These are phyloP conservation scores for Cyphellophora europaea DNA, from an alignment of 2,329 filamentous ascomycete species.

Conservation along the genomic window DNA sequence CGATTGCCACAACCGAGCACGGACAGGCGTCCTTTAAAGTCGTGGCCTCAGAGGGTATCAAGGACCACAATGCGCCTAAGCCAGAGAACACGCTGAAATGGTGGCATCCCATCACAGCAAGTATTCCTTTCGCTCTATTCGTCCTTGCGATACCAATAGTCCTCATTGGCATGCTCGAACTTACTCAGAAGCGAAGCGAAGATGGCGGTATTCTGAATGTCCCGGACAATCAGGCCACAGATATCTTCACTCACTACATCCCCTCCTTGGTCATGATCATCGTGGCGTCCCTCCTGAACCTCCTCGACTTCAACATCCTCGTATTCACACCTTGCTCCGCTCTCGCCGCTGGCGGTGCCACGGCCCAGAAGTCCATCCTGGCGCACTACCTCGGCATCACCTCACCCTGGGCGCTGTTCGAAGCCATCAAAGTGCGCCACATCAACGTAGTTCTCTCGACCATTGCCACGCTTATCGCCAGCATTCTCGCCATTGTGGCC, in stretches of 20 bases:
- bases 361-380: conserved; percentile 12
- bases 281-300: conserved; percentile 16
- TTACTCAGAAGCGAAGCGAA: conserved; percentile 16
- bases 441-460: conserved; percentile 19
- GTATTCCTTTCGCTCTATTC: conserved; percentile 9
- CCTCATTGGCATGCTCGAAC: conserved; percentile 13
- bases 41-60: conserved; percentile 16
- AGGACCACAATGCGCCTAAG: conserved; percentile 5
- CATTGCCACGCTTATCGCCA: conserved; percentile 14
- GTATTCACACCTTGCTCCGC: conserved; percentile 16
- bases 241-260: conserved; percentile 24
- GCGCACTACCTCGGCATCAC: conserved; percentile 14
- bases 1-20: conserved; percentile 15
- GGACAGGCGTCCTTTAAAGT: conserved; percentile 16
- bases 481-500: conserved; percentile 19
- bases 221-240: conserved; percentile 13
- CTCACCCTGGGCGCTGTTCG: conserved; percentile 12
- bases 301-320: conserved; percentile 18
- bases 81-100: conserved; percentile 10
- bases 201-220: conserved; percentile 20
- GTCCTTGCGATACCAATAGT: conserved; percentile 18
- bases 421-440: conserved; percentile 11
- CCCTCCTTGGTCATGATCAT: conserved; percentile 18
- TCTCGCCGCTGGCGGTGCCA: conserved; percentile 12
- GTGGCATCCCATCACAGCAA: conserved; percentile 16